A percentile compares a stretch with the other conserved stretches of the same genome.
Conservation (phyloP, 139 green algal species). For the Closterium sp. region DNA sequence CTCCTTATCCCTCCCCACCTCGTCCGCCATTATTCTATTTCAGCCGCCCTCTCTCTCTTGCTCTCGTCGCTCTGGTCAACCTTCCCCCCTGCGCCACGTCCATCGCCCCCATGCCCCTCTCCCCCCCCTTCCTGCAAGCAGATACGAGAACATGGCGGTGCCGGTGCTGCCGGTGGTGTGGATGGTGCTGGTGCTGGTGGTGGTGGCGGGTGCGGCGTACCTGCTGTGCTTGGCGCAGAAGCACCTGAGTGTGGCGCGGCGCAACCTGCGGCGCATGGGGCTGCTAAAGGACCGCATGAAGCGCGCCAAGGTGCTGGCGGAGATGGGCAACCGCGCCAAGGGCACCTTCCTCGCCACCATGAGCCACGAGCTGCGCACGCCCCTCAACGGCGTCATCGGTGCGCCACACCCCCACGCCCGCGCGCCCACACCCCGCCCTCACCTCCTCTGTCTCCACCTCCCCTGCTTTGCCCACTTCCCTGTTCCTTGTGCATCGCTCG, state of each 20-base stretch:
- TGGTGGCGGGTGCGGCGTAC: neutral
- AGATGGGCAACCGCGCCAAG: conserved; percentile 56
- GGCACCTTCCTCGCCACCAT: conserved; percentile 65
- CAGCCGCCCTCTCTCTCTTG: neutral
- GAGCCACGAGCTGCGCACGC: conserved; percentile 68
- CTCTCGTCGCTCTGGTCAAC: neutral
- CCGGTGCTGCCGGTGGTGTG: neutral
- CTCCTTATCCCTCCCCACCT: neutral
- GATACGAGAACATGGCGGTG: neutral
- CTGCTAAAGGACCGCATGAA: conserved; percentile 24
- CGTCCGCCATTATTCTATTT: neutral
- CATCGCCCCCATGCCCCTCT: neutral
- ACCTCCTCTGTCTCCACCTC: neutral
- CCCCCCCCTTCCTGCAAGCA: neutral
- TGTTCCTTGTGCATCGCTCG: neutral
- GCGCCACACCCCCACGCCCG: neutral
- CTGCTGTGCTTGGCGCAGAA: conserved; percentile 3
- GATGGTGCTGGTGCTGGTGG: neutral
- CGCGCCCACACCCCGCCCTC: neutral
- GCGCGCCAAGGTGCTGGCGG: conserved; percentile 7
- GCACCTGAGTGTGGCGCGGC: neutral
- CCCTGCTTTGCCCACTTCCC: neutral
- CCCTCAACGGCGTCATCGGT: conserved; percentile 46
- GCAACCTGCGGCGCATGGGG: conserved; percentile 10
- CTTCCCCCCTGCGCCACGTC: neutral